Evolutionary conservation across 306 rosid species (phyloP).

Genomic region (Begonia peltatifolia): DNA sequence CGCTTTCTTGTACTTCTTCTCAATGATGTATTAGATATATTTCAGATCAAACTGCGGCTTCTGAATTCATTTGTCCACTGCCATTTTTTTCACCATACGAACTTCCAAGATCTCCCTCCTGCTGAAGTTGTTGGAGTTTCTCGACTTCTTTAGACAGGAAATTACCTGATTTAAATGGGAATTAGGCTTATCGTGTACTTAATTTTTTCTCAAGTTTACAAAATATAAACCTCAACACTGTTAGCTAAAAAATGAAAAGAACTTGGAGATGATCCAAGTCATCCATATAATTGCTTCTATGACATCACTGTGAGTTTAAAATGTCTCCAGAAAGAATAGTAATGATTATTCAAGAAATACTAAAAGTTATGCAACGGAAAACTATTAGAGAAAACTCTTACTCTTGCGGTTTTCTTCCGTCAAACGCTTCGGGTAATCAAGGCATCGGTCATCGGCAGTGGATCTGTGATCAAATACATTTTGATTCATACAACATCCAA

Average conservation of each 20-base stretch:
- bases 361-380: too few species aligned
- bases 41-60: constrained; percentile 12
- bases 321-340: too few species aligned
- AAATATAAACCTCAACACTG: too few species aligned
- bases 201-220: too few species aligned
- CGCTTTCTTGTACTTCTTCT: too few species aligned
- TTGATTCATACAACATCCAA: not conserved
- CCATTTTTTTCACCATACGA: constrained; percentile 12
- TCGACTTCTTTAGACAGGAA: constrained; percentile 53
- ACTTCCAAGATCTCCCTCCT: constrained; percentile 22
- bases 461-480: constrained; percentile 31
- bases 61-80: constrained; percentile 4
- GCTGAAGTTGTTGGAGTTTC: constrained; percentile 31
- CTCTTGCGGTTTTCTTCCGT: constrained; percentile 51
- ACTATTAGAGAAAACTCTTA: constrained; percentile 17
- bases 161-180: constrained; percentile 28
- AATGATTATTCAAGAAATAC: too few species aligned
- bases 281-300: too few species aligned
- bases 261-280: too few species aligned
- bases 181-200: not conserved
- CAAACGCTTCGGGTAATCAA: constrained; percentile 35
- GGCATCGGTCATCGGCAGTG: constrained; percentile 30
- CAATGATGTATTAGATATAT: not conserved
- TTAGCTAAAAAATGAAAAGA: too few species aligned
- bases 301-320: too few species aligned